These are phyloP conservation scores for Funneliformis caledonium DNA, from an alignment of 371 early-diverging fungal species.

Conservation along the genomic window DNA sequence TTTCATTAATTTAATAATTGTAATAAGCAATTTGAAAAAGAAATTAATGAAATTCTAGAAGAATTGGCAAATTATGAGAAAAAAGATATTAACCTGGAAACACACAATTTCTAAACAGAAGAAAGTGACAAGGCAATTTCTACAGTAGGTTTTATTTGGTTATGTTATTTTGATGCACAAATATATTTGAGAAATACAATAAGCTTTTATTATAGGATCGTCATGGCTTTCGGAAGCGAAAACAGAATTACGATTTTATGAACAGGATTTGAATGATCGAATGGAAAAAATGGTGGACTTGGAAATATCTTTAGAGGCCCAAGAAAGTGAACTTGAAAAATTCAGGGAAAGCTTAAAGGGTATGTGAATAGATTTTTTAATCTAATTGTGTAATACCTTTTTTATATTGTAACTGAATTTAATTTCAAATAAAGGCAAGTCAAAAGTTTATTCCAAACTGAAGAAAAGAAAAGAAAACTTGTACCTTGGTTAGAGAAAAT, in stretches of 20 bases:
- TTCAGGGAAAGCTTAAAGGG: constrained; percentile 82
- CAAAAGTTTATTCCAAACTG: constrained; percentile 74
- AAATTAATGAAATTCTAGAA: too few relatives aligned
- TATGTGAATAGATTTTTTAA: constrained; percentile 29
- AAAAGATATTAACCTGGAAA: too few relatives aligned
- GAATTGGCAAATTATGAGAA: too few relatives aligned
- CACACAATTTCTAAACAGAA: too few relatives aligned
- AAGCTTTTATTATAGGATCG: constrained; percentile 52
- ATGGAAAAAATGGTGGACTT: constrained; percentile 64
- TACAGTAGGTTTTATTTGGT: constrained; percentile 49
- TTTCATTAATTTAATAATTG: too few relatives aligned
- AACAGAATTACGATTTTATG: constrained; percentile 59
- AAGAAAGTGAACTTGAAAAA: constrained; percentile 74
- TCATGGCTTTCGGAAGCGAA: constrained; percentile 53
- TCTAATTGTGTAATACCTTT: not conserved
- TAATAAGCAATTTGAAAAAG: too few relatives aligned
- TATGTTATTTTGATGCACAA: not conserved
- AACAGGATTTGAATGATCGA: constrained; percentile 58
- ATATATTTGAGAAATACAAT: not conserved
- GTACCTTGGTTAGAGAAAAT: constrained; percentile 73
- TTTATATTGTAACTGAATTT: not conserved
- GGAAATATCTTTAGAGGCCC: constrained; percentile 48
- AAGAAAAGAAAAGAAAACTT: constrained; percentile 76
- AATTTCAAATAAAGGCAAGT: constrained; percentile 60
- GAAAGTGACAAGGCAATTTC: constrained; percentile 55